Conservation (phyloP, 2,329 filamentous ascomycete species). For the Volutella citrinella region DNA sequence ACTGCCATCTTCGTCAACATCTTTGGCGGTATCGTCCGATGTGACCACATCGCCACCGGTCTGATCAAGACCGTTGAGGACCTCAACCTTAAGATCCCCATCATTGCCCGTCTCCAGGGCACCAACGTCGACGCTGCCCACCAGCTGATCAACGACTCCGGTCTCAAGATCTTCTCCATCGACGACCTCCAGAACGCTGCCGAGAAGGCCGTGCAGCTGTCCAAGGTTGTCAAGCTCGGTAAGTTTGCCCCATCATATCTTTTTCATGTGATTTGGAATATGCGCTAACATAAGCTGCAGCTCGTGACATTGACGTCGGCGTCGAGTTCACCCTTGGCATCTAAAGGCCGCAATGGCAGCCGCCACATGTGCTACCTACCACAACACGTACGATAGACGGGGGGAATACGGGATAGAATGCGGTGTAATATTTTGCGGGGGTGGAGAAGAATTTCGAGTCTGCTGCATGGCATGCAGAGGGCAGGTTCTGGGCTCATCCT, state of each 20-base stretch:
- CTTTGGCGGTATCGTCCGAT: slow-evolving; percentile 97
- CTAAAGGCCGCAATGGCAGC: slow-evolving; percentile 47
- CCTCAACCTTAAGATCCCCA: slow-evolving; percentile 94
- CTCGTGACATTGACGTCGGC: slow-evolving; percentile 94
- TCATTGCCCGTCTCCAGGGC: slow-evolving; percentile 95
- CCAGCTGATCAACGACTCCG: slow-evolving; percentile 91
- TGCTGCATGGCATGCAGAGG: slow-evolving; percentile 12
- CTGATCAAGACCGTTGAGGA: slow-evolving; percentile 91
- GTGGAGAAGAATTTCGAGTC: slow-evolving; percentile 13
- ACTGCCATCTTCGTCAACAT: slow-evolving; percentile 99
- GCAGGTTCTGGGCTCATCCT: slow-evolving; percentile 12
- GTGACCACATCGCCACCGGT: slow-evolving; percentile 94
- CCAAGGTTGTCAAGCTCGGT: slow-evolving; percentile 98
- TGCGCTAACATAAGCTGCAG: slow-evolving; percentile 39
- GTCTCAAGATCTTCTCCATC: slow-evolving; percentile 99
- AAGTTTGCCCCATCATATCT: slow-evolving; percentile 46
- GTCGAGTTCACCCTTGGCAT: slow-evolving; percentile 95
- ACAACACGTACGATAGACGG: no score
- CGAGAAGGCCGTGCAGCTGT: slow-evolving; percentile 98
- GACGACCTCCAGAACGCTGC: slow-evolving; percentile 96
- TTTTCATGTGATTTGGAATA: not conserved
- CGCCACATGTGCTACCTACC: no score
- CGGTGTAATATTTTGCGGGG: slow-evolving; percentile 28
- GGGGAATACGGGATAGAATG: slow-evolving; percentile 15
- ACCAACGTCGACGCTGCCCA: slow-evolving; percentile 97